Evolutionary conservation across 2,329 filamentous ascomycete genomes (phyloP), one percentile per base, ranked within the genome.

Genomic region (Ophiostoma himal-ulmi): DNA sequence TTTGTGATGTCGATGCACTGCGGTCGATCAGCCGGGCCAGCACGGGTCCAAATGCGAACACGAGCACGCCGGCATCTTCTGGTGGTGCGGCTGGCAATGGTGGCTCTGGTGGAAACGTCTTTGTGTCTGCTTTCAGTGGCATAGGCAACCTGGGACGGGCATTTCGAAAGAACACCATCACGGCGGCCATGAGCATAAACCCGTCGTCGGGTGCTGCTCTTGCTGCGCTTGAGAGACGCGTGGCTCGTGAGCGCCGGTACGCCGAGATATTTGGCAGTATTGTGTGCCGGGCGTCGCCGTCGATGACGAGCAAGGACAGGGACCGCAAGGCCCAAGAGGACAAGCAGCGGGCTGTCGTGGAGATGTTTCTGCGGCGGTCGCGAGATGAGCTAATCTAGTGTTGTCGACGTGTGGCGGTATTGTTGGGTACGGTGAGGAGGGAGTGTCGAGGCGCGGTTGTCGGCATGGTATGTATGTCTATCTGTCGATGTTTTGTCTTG

Each of bases 191-290:
- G 62, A 10, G 34, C 81, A 44, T 52, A 6, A 69, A 48, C 39
- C 60, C 68, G 30, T 69, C 71, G 1, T 67, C 57, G 17, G 66
- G 72, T 3, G 73, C 73, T 1, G 73, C 73, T 0, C 64, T 73
- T 20, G 70, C 83, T 0, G 81, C 83, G 2, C 77, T 85, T 17
- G 81, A 83, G n/a, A 85, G 84, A 73, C 82, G 89, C 70, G 82
- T 86, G 72, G 82, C 83, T 1, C 84, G 89, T 69, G 88, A 90
- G 78, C 84, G 80, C 71, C 84, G 83, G 52, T 86, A 90, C 54
- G 89, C 90, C 0, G 85, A 87, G 68, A 79, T 92, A 0, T 90
- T 95, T 74, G 86, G 87, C 0, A 81, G 81, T 0, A 82, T 87
- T 0, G 82, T 93, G 14, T 89, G 93, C 71, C 84, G 89, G 8